Evolutionary conservation across 768 basidiomycete genomes (phyloP).

Genomic region (Leccinum incarnatum): DNA sequence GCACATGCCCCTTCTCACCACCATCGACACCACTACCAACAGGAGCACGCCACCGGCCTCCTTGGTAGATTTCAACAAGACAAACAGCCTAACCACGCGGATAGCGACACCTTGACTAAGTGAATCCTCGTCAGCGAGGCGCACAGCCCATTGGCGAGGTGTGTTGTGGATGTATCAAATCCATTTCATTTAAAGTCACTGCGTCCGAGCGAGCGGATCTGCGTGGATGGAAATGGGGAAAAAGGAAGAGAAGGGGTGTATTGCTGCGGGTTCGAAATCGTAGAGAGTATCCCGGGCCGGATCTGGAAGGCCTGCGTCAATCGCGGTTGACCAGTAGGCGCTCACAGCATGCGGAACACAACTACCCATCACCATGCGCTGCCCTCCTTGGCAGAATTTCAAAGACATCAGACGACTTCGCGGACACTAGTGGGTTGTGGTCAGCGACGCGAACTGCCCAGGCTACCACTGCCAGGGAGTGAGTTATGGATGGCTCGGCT

Average conservation of each 20-base stretch:
- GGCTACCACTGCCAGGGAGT: background rate
- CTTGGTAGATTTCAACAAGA: background rate
- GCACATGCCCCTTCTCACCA: background rate
- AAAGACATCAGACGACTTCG: background rate
- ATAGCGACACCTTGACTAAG: background rate
- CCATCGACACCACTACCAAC: background rate
- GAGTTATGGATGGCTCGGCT: background rate
- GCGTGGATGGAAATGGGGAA: background rate
- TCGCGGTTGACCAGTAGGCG: too few relatives aligned
- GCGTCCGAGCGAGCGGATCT: background rate
- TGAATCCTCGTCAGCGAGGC: background rate
- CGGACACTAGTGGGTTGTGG: background rate
- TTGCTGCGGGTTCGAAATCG: background rate
- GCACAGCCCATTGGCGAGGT: background rate
- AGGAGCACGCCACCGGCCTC: background rate
- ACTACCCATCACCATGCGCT: background rate
- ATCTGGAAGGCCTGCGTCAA: too few relatives aligned
- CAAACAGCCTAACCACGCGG: background rate
- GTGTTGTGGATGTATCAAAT: background rate
- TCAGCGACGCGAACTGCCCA: background rate
- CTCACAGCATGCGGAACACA: background rate
- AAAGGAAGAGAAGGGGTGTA: background rate
- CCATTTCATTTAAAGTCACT: background rate
- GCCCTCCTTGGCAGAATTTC: background rate
- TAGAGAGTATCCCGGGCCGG: too few relatives aligned